Evolutionary conservation across 164 flowering plant species (phyloP), one percentile per base, ranked within the genome.

Genomic region (Chloranthus sessilifolius): DNA sequence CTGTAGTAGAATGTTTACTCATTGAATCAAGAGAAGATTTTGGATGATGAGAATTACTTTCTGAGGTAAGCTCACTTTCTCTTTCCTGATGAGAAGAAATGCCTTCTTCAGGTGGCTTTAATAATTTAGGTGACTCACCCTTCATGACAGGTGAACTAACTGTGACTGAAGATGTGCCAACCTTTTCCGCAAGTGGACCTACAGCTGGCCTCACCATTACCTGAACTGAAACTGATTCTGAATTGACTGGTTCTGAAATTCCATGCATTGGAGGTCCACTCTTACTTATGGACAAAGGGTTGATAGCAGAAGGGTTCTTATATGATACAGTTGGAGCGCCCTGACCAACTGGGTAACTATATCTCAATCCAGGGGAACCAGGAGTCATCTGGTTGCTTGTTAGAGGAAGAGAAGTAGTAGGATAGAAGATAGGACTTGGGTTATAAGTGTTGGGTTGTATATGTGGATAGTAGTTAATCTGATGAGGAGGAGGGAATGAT

Each of bases 171-270:
- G 75, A 43, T 9, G 67, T 69, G 1, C 53, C 63, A 50, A 40
- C 48, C 64, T 75, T 78, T 27, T 72, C 84, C 22, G 49, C 69
- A 46, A 53, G 46, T 41, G 77, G 49, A 5, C 35, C 62, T 56
- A 41, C 39, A 50, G 79, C 54, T 47, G 78, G 81, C 60, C 71
- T 81, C 7, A 73, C 69, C n/a, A 78, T 73, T 29, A 74, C 85
- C 60, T 61, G 70, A 27, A 62, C 43, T 5, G 68, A 28, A 22
- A 63, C 47, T 26, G 65, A 39, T n/a, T 68, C 80, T 7, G 42
- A 19, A 17, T 53, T 67, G 4, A 42, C 20, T 21, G 61, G 35
- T 15, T 75, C 92, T 12, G 56, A 11, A 48, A 19, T 16, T 7
- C 51, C 48, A 39, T 53, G 71, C 31, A 59, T 20, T 17, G 54